Evolutionary conservation across 2,329 filamentous ascomycete genomes (phyloP).

Genomic region (Fusarium clavum): DNA sequence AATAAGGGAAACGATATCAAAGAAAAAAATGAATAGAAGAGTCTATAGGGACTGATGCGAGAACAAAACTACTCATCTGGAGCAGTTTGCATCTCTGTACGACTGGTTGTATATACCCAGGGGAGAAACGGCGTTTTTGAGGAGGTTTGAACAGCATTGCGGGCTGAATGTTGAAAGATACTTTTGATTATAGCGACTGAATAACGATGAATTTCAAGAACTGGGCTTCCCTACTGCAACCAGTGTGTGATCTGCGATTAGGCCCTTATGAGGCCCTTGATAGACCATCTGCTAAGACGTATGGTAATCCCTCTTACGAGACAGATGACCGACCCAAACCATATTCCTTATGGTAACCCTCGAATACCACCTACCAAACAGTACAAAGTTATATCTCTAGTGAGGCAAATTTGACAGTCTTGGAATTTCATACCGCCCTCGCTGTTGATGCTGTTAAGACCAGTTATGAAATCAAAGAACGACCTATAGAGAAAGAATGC

Average conservation of each 20-base stretch:
- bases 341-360: background rate
- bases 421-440: background rate
- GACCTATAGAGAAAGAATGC: background rate
- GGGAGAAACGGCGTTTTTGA: constrained; percentile 40
- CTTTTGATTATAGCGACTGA: constrained; percentile 5
- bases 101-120: constrained; percentile 45
- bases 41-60: constrained; percentile 12
- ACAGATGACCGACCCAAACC: background rate
- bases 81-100: constrained; percentile 35
- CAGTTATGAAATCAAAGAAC: background rate
- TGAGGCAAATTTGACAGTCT: background rate
- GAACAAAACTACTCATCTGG: constrained; percentile 7
- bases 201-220: background rate
- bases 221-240: background rate
- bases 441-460: background rate
- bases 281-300: background rate
- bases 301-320: background rate
- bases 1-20: constrained; percentile 1
- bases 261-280: background rate
- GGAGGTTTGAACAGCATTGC: constrained; percentile 5
- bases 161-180: constrained; percentile 18
- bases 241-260: background rate
- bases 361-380: background rate
- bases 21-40: background rate
- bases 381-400: background rate